Percentiles rank a stretch among this genome's conserved stretches.
Conservation (phyloP, 805 yeast genomes). For the Pichia pseudocactophila region DNA sequence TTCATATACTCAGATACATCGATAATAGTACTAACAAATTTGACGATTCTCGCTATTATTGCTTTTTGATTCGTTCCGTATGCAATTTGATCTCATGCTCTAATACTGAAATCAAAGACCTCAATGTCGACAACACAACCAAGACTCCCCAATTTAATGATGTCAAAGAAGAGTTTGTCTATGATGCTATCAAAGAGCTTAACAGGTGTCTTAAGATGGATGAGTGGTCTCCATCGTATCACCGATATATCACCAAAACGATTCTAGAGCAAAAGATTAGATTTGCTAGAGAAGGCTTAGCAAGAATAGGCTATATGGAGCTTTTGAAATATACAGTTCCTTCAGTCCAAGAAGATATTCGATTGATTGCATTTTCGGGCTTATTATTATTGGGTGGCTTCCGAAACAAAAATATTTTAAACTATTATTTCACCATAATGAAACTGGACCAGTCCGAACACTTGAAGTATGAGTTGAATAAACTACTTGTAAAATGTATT, state of each 20-base stretch:
- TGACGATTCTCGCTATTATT: constrained; percentile 62
- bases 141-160: constrained; percentile 10
- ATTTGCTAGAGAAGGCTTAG: constrained; percentile 48
- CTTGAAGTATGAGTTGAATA: constrained; percentile 42
- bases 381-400: constrained; percentile 70
- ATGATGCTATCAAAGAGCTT: constrained; percentile 53
- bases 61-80: constrained; percentile 47
- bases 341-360: constrained; percentile 39
- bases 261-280: constrained; percentile 52
- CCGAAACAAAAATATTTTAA: constrained; percentile 49
- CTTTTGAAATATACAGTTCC: constrained; percentile 44
- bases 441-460: constrained; percentile 47
- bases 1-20: constrained; percentile 70
- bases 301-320: constrained; percentile 44
- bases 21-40: constrained; percentile 76
- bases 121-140: constrained; percentile 14
- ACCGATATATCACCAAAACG: constrained; percentile 42
- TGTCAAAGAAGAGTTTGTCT: constrained; percentile 31
- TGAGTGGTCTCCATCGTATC: constrained; percentile 75
- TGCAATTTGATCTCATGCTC: constrained; percentile 27
- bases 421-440: constrained; percentile 50
- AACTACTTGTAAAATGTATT: constrained; percentile 40
- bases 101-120: constrained; percentile 18
- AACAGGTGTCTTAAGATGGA: constrained; percentile 73
- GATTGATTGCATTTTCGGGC: constrained; percentile 63